phyloP scores from a whole-genome alignment of 176 grass and related monocot genomes.

The Canna indica region DNA sequence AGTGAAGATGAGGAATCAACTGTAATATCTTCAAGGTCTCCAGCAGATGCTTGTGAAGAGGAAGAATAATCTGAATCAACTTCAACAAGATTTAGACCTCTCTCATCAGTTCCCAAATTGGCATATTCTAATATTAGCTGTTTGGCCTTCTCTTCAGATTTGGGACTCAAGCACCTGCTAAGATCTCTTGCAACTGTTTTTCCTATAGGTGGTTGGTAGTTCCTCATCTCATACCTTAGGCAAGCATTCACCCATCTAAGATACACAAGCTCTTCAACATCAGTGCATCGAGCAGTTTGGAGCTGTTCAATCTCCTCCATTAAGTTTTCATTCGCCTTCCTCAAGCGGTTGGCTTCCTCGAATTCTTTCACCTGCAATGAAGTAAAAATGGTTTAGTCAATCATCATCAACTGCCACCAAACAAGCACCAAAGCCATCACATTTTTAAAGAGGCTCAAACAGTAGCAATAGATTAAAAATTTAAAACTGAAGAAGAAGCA shows the following conservation, averaged over 20 bases:
- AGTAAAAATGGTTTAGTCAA: neutral
- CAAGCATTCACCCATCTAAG: slow-evolving; percentile 91
- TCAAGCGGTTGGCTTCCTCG: slow-evolving; percentile 34
- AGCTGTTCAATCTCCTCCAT: slow-evolving; percentile 58
- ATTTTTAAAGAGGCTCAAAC: neutral
- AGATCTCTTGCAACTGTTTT: slow-evolving; percentile 40
- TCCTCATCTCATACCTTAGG: slow-evolving; percentile 61
- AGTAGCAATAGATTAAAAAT: neutral
- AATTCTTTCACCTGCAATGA: slow-evolving; percentile 32
- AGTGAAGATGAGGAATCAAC: neutral
- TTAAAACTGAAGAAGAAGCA: neutral
- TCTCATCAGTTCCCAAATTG: slow-evolving; percentile 32
- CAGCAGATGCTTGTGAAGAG: slow-evolving; percentile 28
- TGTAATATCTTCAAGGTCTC: slow-evolving; percentile 4
- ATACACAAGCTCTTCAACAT: slow-evolving; percentile 80
- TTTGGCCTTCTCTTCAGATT: slow-evolving; percentile 63
- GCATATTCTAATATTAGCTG: slow-evolving; percentile 64
- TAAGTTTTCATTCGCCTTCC: slow-evolving; percentile 53
- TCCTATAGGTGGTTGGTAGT: slow-evolving; percentile 7
- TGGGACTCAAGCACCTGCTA: slow-evolving; percentile 58
- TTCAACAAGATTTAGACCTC: slow-evolving; percentile 8
- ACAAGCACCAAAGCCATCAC: neutral
- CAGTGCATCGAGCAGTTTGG: slow-evolving; percentile 39
- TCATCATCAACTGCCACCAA: neutral
- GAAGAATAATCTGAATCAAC: slow-evolving; percentile 3